These are phyloP conservation scores for Sclerotinia subarctica DNA, from an alignment of 2,329 filamentous ascomycete species.

Conservation along the genomic window DNA sequence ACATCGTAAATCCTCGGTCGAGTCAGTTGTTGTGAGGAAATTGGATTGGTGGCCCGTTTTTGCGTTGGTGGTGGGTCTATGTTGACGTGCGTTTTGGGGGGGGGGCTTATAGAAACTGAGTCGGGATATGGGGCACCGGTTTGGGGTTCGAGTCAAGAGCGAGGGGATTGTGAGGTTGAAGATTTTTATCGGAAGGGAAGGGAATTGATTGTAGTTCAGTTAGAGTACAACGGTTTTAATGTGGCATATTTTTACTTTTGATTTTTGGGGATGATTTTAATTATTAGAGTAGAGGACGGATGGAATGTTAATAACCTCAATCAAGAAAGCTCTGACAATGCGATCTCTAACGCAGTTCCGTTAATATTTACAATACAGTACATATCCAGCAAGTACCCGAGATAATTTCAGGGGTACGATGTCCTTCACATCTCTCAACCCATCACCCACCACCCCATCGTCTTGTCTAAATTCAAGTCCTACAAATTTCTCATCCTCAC, in stretches of 20 bases:
- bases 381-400: conserved; percentile 9
- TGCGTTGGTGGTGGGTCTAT: not conserved
- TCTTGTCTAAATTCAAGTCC: not conserved
- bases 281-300: not conserved
- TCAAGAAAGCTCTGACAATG: too few relatives aligned
- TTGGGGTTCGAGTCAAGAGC: not conserved
- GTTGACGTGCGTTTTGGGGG: not conserved
- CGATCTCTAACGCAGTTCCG: too few relatives aligned
- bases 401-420: conserved; percentile 2
- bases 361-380: too few relatives aligned
- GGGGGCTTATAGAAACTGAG: not conserved
- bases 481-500: not conserved
- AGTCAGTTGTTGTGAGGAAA: conserved; percentile 14
- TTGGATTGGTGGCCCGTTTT: conserved; percentile 2
- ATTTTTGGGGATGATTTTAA: not conserved
- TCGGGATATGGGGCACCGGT: not conserved
- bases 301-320: too few relatives aligned
- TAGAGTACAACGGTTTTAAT: not conserved
- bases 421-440: not conserved
- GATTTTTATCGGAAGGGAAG: not conserved
- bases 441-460: not conserved
- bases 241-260: not conserved
- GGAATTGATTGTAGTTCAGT: not conserved
- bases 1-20: conserved; percentile 17
- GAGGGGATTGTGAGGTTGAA: not conserved